phyloP scores from a whole-genome alignment of 257 asterid genomes.

The Solanum gandarillasii region DNA sequence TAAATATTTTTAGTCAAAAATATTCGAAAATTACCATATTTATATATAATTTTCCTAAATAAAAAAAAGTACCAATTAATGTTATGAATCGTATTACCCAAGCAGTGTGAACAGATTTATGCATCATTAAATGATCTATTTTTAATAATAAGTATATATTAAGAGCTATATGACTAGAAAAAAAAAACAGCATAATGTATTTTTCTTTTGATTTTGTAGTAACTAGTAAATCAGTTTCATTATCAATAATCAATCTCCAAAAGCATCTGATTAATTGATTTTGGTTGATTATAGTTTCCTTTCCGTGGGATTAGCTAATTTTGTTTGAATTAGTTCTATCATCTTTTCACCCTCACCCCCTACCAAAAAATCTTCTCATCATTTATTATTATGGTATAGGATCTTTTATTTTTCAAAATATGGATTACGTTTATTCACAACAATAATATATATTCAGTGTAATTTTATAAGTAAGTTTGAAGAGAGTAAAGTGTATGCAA shows the following conservation, averaged over 20 bases:
- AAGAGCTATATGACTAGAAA: background rate
- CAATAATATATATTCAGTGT: no score
- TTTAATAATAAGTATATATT: background rate
- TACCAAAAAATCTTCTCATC: background rate
- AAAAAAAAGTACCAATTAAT: background rate
- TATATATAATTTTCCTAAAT: background rate
- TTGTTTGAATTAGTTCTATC: background rate
- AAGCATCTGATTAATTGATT: background rate
- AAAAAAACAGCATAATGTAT: no score
- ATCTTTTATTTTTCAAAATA: background rate
- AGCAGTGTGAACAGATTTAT: background rate
- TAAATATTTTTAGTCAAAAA: background rate
- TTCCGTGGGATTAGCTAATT: background rate
- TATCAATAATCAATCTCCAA: background rate
- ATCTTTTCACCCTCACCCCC: background rate
- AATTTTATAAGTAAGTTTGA: background rate
- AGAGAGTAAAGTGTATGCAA: background rate
- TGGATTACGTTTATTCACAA: background rate
- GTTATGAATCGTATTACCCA: background rate
- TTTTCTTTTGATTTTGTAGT: background rate
- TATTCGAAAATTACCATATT: background rate
- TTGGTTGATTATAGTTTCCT: background rate
- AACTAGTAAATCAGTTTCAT: background rate
- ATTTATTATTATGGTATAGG: background rate
- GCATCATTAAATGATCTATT: background rate